phyloP scores from a whole-genome alignment of 345 rosid species.

The Balakata baccata region DNA sequence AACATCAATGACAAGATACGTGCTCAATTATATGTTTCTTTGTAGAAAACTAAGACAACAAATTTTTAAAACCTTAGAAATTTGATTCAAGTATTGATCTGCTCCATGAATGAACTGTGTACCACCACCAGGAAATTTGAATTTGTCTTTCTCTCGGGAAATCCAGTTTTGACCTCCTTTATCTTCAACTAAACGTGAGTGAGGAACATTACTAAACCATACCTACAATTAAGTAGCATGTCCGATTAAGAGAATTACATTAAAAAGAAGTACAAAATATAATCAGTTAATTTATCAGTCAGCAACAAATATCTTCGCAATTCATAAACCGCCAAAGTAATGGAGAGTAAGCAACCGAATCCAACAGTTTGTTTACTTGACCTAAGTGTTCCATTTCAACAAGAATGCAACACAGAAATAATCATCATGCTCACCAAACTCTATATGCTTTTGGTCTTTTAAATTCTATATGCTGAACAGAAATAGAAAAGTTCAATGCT shows the following conservation, averaged over 20 bases:
- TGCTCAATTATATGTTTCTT: neutral
- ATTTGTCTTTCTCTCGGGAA: conserved; percentile 60
- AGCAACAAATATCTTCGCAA: neutral
- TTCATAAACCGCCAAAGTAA: no score
- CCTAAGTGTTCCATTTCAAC: neutral
- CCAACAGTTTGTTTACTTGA: neutral
- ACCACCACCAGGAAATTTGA: conserved; percentile 96
- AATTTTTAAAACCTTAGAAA: conserved; percentile 58
- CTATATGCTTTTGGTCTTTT: no score
- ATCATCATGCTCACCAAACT: neutral
- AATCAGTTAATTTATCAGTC: neutral
- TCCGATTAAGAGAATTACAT: conserved; percentile 7
- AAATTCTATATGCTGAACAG: neutral
- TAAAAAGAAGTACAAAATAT: neutral
- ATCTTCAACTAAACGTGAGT: conserved; percentile 77
- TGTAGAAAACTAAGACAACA: neutral
- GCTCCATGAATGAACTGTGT: conserved; percentile 98
- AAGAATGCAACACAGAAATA: neutral
- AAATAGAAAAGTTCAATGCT: neutral
- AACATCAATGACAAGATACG: conserved; percentile 15
- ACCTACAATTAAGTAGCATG: conserved; percentile 44
- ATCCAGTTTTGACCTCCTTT: conserved; percentile 99
- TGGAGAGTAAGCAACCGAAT: no score
- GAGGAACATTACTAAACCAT: conserved; percentile 88
- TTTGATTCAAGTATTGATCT: conserved; percentile 82